Evolutionary conservation across 176 grass and related monocot genomes (phyloP).

Genomic region (Oryza longistaminata): DNA sequence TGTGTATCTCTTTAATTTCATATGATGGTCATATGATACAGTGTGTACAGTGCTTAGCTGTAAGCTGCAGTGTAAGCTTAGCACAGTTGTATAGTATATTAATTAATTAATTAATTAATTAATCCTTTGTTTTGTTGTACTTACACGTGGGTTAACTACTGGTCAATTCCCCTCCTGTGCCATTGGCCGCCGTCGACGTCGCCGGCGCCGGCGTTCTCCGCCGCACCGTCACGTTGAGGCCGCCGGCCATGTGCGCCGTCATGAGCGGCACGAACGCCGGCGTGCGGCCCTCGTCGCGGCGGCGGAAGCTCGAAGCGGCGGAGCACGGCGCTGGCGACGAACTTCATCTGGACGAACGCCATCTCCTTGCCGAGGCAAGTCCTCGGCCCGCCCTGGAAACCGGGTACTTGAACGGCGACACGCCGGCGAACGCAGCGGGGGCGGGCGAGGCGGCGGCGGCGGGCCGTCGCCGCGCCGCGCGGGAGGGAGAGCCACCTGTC

Average conservation of each 20-base stretch:
- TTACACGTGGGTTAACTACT: conserved; percentile 26
- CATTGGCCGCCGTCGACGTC: not conserved
- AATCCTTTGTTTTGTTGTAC: conserved; percentile 32
- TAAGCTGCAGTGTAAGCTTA: not conserved
- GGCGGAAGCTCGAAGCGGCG: conserved; percentile 55
- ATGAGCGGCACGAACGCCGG: conserved; percentile 71
- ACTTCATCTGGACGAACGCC: conserved; percentile 92
- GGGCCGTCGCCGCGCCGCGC: not conserved
- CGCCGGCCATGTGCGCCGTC: conserved; percentile 72
- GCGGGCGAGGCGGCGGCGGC: not conserved
- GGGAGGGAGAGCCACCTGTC: conserved; percentile 53
- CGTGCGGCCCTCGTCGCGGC: conserved; percentile 46
- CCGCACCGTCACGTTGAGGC: conserved; percentile 62
- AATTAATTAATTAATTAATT: not conserved
- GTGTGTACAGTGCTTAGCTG: not conserved
- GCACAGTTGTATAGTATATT: not conserved
- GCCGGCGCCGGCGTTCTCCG: conserved; percentile 22
- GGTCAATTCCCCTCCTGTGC: not conserved
- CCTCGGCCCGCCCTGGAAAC: conserved; percentile 88
- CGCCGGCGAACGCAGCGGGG: not conserved
- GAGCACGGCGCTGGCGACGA: conserved; percentile 59
- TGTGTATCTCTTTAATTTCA: conserved; percentile 34
- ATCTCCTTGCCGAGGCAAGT: conserved; percentile 83
- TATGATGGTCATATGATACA: conserved; percentile 38
- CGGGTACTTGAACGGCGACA: conserved; percentile 83